These are phyloP conservation scores for Phialophora macrospora DNA, from an alignment of 2,329 filamentous ascomycete genomes.

Conservation along the genomic window DNA sequence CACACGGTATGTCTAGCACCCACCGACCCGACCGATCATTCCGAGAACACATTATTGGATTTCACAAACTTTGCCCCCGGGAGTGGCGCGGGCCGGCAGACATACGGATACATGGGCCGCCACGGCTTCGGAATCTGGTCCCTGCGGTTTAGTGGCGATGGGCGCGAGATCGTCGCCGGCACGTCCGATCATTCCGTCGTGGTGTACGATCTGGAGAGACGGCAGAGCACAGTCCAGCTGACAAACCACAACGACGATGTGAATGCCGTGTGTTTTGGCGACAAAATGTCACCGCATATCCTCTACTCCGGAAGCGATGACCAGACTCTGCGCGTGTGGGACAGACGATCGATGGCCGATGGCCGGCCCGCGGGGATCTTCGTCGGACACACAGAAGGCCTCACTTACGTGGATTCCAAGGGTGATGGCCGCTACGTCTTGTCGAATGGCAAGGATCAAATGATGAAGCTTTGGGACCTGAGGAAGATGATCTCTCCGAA, in stretches of 20 bases:
- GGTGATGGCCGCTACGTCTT: constrained; percentile 88
- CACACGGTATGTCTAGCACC: constrained; percentile 82
- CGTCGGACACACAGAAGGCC: constrained; percentile 67
- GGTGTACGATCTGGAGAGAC: constrained; percentile 88
- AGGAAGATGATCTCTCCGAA: constrained; percentile 82
- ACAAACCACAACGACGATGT: constrained; percentile 84
- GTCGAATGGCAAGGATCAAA: constrained; percentile 94
- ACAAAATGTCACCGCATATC: constrained; percentile 85
- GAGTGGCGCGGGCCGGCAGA: constrained; percentile 23
- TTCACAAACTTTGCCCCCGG: constrained; percentile 58
- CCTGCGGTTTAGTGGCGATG: constrained; percentile 88
- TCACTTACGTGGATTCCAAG: constrained; percentile 77
- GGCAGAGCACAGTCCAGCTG: constrained; percentile 73
- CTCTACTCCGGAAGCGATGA: constrained; percentile 96
- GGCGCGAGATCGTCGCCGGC: constrained; percentile 86
- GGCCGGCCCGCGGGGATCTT: constrained; percentile 68
- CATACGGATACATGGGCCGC: constrained; percentile 41
- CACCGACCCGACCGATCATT: constrained; percentile 80
- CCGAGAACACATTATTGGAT: constrained; percentile 79
- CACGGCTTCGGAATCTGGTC: constrained; percentile 72
- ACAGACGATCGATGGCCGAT: constrained; percentile 72
- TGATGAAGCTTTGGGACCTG: constrained; percentile 96
- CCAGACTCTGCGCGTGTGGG: constrained; percentile 93
- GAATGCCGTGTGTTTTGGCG: constrained; percentile 95
- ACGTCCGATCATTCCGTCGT: constrained; percentile 79